phyloP scores from a whole-genome alignment of 257 asterid genomes.

The Phtheirospermum japonicum region DNA sequence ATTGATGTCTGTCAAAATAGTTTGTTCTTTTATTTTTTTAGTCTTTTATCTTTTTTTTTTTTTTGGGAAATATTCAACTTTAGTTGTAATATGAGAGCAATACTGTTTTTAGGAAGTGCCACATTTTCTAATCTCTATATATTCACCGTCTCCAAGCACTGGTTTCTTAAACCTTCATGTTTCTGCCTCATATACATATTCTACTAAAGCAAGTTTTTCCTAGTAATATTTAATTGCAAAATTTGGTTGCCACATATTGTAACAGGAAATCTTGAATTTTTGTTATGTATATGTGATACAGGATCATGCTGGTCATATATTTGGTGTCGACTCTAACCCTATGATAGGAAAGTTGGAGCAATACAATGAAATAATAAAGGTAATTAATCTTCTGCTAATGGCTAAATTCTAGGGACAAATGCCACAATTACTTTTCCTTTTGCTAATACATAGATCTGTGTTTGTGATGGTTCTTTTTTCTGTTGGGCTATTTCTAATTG shows the following conservation, averaged over 20 bases:
- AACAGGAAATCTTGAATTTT: slow-evolving; percentile 1
- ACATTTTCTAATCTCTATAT: background rate
- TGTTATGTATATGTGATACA: slow-evolving; percentile 31
- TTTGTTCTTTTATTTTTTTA: too few species aligned
- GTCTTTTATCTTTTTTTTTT: too few species aligned
- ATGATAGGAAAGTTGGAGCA: slow-evolving; percentile 88
- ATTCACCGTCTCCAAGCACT: background rate
- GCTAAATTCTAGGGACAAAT: slow-evolving; percentile 12
- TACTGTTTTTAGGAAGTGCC: background rate
- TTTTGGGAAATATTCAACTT: too few species aligned
- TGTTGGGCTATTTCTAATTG: slow-evolving; percentile 16
- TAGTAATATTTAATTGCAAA: slow-evolving; percentile 6
- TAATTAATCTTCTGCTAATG: slow-evolving; percentile 27
- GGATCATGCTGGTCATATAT: slow-evolving; percentile 99
- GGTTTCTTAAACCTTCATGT: background rate
- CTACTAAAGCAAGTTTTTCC: slow-evolving; percentile 4
- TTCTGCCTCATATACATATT: background rate
- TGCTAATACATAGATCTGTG: slow-evolving; percentile 11
- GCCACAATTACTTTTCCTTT: background rate
- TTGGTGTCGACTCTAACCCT: slow-evolving; percentile 82
- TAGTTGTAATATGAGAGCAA: too few species aligned
- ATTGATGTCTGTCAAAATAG: too few species aligned
- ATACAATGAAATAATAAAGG: slow-evolving; percentile 75
- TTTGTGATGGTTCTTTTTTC: slow-evolving; percentile 1
- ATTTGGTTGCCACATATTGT: slow-evolving; percentile 11